Base-by-base conservation (phyloP, 139 green algal genomes). In the Edaphochlamys debaryana region DNA sequence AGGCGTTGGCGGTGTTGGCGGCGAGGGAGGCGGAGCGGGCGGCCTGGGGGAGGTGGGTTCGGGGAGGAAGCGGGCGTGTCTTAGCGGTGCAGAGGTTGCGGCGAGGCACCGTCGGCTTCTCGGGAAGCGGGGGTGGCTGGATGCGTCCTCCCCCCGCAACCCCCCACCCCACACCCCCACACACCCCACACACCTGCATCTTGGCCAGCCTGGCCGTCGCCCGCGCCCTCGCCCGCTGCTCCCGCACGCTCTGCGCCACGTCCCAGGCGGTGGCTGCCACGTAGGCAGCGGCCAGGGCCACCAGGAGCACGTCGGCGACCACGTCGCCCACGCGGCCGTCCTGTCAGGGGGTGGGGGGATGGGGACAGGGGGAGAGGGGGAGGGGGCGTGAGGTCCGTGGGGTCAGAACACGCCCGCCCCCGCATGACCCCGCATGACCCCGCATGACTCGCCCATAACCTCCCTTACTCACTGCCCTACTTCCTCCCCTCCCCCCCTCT, bases 251-350 rank as follows among this genome's bases (percentile, higher is more conserved):
- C 0, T 4, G 1, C 6, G 66, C 32, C 4, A 82, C 27, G 42
- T 82, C 76, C 25, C 50, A 34, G 3, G 54, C n/a, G 15, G 76
- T 82, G n/a, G 20, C 25, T 2, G 62, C 42, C 38, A 30, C 64
- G 76, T 82, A 82, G 8, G 22, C 23, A 2, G n/a, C 62, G 20
- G 50, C 76, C 30, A 82, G 76, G 19, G 42, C 15, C 38, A 82
- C 32, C 22, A 82, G 63, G 1, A 71, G 19, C 60, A 81, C 37
- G 62, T 81, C 75, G 9, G 60, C 25, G 20, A 63, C 20, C 27
- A 81, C 37, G 37, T 22, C n/a, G 52, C 36, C n/a, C 9, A 37
- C 17, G 22, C 52, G 9, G 50, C 37, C 71, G 52, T 25, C 25
- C 58, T 80, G 54, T n/a, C 68, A 38, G 25, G 68, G 66, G 8